Evolutionary conservation across 2,329 filamentous ascomycete genomes (phyloP).

Genomic region (Arthrobotrys megalospora): DNA sequence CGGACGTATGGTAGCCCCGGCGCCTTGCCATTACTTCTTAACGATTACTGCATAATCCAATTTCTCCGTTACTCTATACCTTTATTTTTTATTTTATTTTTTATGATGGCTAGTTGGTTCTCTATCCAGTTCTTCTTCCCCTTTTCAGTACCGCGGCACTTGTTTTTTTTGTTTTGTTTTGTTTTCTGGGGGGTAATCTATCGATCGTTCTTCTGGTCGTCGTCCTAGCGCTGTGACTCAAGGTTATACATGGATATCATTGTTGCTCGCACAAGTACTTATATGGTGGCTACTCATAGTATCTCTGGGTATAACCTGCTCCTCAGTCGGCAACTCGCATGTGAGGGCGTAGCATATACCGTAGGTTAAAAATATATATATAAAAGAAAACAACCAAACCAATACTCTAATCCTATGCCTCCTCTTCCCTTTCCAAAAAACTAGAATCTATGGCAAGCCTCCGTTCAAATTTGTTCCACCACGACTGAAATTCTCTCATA

Average conservation of each 20-base stretch:
- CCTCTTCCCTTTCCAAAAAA: slow-evolving; percentile 83
- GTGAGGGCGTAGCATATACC: not conserved
- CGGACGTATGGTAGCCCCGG: not conserved
- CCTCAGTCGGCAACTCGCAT: not conserved
- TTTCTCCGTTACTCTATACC: not conserved
- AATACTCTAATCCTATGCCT: slow-evolving; percentile 64
- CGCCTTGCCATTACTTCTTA: not conserved
- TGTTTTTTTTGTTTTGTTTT: slow-evolving; percentile 4
- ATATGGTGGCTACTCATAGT: not conserved
- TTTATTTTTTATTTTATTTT: slow-evolving; percentile 8
- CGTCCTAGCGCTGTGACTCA: not conserved
- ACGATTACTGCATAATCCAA: not conserved
- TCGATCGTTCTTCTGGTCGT: not conserved
- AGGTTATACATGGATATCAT: slow-evolving; percentile 8
- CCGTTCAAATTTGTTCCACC: slow-evolving; percentile 97
- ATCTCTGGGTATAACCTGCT: not conserved
- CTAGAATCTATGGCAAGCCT: slow-evolving; percentile 86
- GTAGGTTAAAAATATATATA: not conserved
- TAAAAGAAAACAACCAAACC: not conserved
- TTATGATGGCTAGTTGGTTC: slow-evolving; percentile 3
- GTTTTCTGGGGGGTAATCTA: not conserved
- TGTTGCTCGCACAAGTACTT: not conserved
- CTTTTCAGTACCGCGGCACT: not conserved
- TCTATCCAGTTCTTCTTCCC: not conserved
- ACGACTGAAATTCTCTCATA: slow-evolving; percentile 94